These are phyloP conservation scores for Thielaviopsis ethacetica DNA, from an alignment of 2,329 filamentous ascomycete genomes.

Conservation along the genomic window DNA sequence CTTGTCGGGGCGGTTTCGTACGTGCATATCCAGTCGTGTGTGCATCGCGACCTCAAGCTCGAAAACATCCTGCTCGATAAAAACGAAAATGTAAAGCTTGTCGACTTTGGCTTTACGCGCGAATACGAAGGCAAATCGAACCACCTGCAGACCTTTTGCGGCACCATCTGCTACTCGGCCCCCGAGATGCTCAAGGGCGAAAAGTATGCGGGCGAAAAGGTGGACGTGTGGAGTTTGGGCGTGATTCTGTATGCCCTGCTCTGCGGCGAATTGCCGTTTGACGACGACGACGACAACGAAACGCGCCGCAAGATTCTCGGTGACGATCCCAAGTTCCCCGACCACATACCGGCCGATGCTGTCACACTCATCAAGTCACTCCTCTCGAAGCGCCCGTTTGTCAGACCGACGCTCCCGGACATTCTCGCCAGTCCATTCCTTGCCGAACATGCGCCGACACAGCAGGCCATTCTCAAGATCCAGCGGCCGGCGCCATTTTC, in stretches of 20 bases:
- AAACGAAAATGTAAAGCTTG: constrained; percentile 90
- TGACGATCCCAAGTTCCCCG: constrained; percentile 73
- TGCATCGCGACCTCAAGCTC: constrained; percentile 90
- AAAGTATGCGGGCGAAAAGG: constrained; percentile 94
- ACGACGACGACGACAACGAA: constrained; percentile 81
- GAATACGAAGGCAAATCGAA: constrained; percentile 94
- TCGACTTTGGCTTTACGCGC: constrained; percentile 94
- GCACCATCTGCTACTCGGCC: constrained; percentile 92
- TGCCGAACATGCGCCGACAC: constrained; percentile 67
- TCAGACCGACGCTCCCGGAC: constrained; percentile 67
- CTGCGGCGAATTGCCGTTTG: constrained; percentile 78
- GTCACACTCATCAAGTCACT: constrained; percentile 59
- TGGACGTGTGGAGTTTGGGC: constrained; percentile 87
- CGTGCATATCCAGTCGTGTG: constrained; percentile 87
- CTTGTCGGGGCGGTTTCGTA: constrained; percentile 89
- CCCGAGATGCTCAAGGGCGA: constrained; percentile 98
- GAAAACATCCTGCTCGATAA: constrained; percentile 70
- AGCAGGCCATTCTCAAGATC: constrained; percentile 76
- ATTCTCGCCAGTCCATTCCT: constrained; percentile 82
- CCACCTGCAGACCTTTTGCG: constrained; percentile 93
- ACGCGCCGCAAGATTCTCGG: constrained; percentile 75
- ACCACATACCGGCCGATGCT: constrained; percentile 62
- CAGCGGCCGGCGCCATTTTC: constrained; percentile 70
- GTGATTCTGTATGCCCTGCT: constrained; percentile 73
- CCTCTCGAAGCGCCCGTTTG: constrained; percentile 78